Conservation (phyloP, 305 asterid genomes). For the Salvia sclarea region DNA sequence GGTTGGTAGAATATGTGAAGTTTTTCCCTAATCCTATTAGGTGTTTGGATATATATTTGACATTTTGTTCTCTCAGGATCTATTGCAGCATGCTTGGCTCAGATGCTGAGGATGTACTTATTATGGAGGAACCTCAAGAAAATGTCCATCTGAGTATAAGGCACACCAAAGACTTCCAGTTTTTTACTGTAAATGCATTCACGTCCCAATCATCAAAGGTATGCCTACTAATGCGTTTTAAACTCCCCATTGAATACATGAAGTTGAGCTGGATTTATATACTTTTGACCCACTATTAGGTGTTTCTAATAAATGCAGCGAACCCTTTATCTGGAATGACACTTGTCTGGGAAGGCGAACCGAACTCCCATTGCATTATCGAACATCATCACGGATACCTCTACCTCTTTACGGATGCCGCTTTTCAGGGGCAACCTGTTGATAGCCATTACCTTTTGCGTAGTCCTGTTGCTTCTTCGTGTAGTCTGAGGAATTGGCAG, state of each 20-base stretch:
- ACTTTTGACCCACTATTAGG: conserved; percentile 62
- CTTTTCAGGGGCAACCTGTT: conserved; percentile 54
- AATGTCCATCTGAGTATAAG: conserved; percentile 60
- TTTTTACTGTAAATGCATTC: conserved; percentile 63
- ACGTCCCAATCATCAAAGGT: conserved; percentile 87
- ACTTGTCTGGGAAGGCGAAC: conserved; percentile 82
- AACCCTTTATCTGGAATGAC: conserved; percentile 82
- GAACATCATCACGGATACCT: conserved; percentile 96
- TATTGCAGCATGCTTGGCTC: conserved; percentile 80
- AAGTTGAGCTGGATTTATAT: conserved; percentile 32
- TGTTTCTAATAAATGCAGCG: conserved; percentile 88
- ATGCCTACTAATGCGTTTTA: conserved; percentile 32
- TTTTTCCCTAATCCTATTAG: conserved; percentile 23
- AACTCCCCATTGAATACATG: conserved; percentile 16
- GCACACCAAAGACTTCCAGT: conserved; percentile 79
- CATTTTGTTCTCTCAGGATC: conserved; percentile 49
- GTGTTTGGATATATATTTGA: conserved; percentile 26
- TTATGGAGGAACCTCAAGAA: conserved; percentile 74
- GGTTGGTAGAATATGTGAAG: conserved; percentile 48
- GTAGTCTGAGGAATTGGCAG: conserved; percentile 70
- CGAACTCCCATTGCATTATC: conserved; percentile 69
- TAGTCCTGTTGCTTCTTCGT: conserved; percentile 51
- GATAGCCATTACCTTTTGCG: conserved; percentile 80
- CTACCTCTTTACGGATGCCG: conserved; percentile 85
- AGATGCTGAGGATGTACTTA: conserved; percentile 63